These are phyloP conservation scores for Tagetes erecta DNA, from an alignment of 129 eudicot species.

Conservation along the genomic window DNA sequence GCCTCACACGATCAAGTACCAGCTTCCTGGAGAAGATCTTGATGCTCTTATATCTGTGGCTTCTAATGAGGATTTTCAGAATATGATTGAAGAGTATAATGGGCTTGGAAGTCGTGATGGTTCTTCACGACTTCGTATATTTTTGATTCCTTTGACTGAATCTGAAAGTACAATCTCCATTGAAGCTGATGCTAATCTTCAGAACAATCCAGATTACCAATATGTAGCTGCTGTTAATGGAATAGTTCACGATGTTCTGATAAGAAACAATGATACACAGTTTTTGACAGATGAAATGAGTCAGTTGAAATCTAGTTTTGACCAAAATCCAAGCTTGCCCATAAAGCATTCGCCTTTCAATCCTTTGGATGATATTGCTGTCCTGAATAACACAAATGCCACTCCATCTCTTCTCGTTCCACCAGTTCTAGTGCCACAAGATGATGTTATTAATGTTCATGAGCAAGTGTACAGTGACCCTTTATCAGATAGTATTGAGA, in stretches of 20 bases:
- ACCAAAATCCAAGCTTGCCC: conserved; percentile 36
- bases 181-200: conserved; percentile 43
- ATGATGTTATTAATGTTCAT: conserved; percentile 35
- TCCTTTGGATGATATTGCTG: conserved; percentile 34
- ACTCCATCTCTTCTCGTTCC: conserved; percentile 32
- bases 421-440: conserved; percentile 40
- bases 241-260: conserved; percentile 41
- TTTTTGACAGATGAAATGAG: conserved; percentile 26
- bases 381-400: conserved; percentile 23
- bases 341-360: conserved; percentile 29
- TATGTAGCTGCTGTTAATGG: conserved; percentile 88
- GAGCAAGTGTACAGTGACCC: conserved; percentile 33
- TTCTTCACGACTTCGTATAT: conserved; percentile 71
- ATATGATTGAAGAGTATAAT: conserved; percentile 83
- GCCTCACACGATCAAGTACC: conserved; percentile 80
- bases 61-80: conserved; percentile 88
- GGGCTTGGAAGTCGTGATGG: conserved; percentile 58
- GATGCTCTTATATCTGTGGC: conserved; percentile 90
- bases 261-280: conserved; percentile 33
- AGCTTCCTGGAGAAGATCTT: conserved; percentile 95
- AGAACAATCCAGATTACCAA: conserved; percentile 57
- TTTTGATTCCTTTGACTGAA: conserved; percentile 67
- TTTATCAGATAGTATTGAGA: conserved; percentile 40
- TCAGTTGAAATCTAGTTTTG: conserved; percentile 34
- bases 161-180: conserved; percentile 37